Conservation (phyloP, 1,139 yeast species). For the Geotrichum phurueaensis region DNA sequence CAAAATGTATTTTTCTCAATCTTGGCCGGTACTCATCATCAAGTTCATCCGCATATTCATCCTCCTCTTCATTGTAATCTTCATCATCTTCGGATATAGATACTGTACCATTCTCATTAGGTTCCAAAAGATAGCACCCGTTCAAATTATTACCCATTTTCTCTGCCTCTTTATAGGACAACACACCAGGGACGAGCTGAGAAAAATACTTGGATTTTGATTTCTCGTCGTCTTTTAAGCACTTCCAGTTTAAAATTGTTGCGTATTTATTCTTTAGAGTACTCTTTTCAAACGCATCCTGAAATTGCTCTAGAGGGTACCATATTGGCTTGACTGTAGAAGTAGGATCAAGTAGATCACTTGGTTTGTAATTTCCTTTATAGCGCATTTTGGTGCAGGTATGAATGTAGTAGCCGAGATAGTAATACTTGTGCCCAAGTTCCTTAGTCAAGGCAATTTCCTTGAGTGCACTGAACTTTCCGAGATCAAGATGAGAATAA, state of each 20-base stretch:
- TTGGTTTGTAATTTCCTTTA: conserved; percentile 54
- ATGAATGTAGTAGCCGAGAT: conserved; percentile 67
- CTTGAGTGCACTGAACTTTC: conserved; percentile 68
- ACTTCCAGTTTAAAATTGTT: background rate
- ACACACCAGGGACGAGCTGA: background rate
- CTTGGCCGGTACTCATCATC: background rate
- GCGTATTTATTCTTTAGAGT: conserved; percentile 1
- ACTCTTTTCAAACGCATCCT: conserved; percentile 6
- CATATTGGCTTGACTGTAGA: conserved; percentile 11
- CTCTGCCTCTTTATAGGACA: background rate
- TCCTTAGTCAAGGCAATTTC: conserved; percentile 51
- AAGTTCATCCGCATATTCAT: background rate
- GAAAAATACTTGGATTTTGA: background rate
- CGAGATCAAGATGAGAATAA: conserved; percentile 61
- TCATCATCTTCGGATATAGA: background rate
- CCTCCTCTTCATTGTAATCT: background rate
- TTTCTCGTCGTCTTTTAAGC: no score
- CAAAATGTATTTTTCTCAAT: background rate
- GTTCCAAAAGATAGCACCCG: background rate
- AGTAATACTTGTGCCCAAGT: conserved; percentile 46
- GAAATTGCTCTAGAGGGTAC: conserved; percentile 14
- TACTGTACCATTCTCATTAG: background rate
- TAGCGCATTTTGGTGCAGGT: conserved; percentile 81
- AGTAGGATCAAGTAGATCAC: conserved; percentile 36
- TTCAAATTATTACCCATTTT: background rate